These are phyloP conservation scores for Hygrophorus pudorinus DNA, from an alignment of 768 basidiomycete species.

Conservation along the genomic window DNA sequence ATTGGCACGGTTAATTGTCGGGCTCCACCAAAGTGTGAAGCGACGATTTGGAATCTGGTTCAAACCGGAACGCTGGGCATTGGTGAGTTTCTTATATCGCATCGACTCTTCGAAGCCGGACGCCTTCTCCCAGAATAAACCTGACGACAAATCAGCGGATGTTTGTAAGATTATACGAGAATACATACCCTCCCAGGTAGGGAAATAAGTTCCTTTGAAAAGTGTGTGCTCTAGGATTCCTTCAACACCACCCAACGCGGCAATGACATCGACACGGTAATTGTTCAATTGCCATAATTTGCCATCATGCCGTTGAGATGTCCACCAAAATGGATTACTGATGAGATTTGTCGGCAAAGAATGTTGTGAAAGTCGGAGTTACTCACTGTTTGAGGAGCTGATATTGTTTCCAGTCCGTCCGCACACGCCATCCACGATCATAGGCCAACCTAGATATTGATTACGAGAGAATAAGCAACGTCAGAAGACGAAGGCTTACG, in stretches of 20 bases:
- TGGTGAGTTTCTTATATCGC: constrained; percentile 94
- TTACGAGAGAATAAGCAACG: background rate
- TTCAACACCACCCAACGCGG: constrained; percentile 94
- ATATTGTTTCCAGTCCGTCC: constrained; percentile 98
- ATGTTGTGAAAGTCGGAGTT: background rate
- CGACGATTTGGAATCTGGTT: constrained; percentile 98
- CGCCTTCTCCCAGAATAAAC: constrained; percentile 98
- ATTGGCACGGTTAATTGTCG: constrained; percentile 98
- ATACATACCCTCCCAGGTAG: constrained; percentile 81
- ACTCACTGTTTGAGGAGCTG: constrained; percentile 83
- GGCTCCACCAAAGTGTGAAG: constrained; percentile 99
- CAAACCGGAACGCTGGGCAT: constrained; percentile 96
- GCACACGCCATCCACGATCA: constrained; percentile 97
- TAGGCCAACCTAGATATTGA: constrained; percentile 63
- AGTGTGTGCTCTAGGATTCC: constrained; percentile 94
- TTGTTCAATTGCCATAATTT: constrained; percentile 97
- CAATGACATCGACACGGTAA: constrained; percentile 97
- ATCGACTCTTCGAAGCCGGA: constrained; percentile 95
- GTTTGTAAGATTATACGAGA: background rate
- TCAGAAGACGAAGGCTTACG: constrained; percentile 32
- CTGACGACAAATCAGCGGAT: constrained; percentile 16
- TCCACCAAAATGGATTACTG: constrained; percentile 99
- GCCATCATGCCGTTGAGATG: constrained; percentile 91
- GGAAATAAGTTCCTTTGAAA: constrained; percentile 98
- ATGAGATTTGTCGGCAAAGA: constrained; percentile 6